Conservation (phyloP, 148 eudicot genomes). For the Gaultheria prostrata region DNA sequence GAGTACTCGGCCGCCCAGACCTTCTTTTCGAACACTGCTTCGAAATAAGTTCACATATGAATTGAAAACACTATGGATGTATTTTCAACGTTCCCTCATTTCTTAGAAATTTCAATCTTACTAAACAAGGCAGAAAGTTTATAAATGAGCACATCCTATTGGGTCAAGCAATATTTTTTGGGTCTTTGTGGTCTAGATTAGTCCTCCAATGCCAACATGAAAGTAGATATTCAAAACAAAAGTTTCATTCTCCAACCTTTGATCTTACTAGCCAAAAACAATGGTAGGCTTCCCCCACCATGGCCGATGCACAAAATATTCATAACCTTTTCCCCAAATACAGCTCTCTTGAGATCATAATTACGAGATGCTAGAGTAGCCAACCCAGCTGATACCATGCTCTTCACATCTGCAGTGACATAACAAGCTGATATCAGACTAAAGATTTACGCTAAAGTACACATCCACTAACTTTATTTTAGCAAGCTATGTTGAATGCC, state of each 20-base stretch:
- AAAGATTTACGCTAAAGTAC: background rate
- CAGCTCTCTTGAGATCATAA: conserved; percentile 58
- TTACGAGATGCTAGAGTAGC: conserved; percentile 56
- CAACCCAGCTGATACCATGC: conserved; percentile 87
- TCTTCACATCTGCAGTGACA: conserved; percentile 63
- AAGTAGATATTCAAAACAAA: background rate
- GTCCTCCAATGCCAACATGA: background rate
- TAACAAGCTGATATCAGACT: background rate
- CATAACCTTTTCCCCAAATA: conserved; percentile 51
- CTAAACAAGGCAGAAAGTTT: background rate
- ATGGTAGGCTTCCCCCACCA: conserved; percentile 95
- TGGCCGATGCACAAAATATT: conserved; percentile 85
- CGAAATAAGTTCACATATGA: background rate
- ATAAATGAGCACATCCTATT: background rate
- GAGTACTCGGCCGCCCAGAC: too few species aligned
- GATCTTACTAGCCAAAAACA: conserved; percentile 71
- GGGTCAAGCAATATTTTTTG: background rate
- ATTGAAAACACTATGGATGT: background rate
- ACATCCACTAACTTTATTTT: background rate
- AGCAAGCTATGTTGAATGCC: background rate
- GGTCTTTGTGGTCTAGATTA: background rate
- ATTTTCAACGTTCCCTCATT: background rate
- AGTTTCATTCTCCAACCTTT: conserved; percentile 43
- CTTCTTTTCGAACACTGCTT: too few species aligned
- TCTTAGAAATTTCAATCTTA: background rate